phyloP scores from a whole-genome alignment of 2,329 filamentous ascomycete species.

The Sclerotinia minor region DNA sequence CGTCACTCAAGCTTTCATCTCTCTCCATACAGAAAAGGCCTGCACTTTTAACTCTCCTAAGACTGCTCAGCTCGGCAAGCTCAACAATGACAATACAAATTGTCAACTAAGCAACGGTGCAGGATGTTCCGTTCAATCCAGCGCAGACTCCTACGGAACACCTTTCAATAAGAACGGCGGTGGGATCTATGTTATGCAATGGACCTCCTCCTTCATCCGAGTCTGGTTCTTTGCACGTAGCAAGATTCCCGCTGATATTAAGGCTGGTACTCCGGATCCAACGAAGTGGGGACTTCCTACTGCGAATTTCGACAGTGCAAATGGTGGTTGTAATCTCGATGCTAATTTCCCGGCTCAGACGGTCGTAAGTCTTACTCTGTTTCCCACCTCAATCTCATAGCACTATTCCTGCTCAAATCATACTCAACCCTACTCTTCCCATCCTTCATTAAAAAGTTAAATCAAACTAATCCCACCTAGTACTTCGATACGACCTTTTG shows the following conservation, averaged over 20 bases:
- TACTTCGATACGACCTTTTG: conserved; percentile 79
- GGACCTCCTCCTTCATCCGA: conserved; percentile 50
- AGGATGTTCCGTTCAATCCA: conserved; percentile 44
- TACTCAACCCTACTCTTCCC: too few relatives aligned
- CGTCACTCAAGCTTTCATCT: conserved; percentile 26
- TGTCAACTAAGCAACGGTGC: conserved; percentile 44
- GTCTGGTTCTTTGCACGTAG: conserved; percentile 62
- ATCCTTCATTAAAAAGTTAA: too few relatives aligned
- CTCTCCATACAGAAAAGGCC: conserved; percentile 30
- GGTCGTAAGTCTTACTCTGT: conserved; percentile 52
- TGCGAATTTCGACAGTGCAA: conserved; percentile 57
- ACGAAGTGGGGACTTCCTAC: conserved; percentile 65
- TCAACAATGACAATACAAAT: conserved; percentile 45
- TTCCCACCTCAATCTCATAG: not conserved
- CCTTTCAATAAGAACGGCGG: conserved; percentile 39
- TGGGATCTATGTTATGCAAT: conserved; percentile 60
- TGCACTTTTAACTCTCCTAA: conserved; percentile 32
- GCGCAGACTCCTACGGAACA: conserved; percentile 42
- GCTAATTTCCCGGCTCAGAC: conserved; percentile 68
- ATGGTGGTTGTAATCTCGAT: conserved; percentile 65
- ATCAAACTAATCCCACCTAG: conserved; percentile 14
- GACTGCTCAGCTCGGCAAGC: conserved; percentile 23
- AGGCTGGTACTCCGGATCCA: conserved; percentile 62
- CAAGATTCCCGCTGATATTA: conserved; percentile 68
- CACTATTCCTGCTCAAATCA: too few relatives aligned